Percentiles rank a stretch among this genome's conserved stretches.
These are phyloP conservation scores for Porpolomopsis calyptriformis DNA, from an alignment of 768 basidiomycete species.

Conservation along the genomic window DNA sequence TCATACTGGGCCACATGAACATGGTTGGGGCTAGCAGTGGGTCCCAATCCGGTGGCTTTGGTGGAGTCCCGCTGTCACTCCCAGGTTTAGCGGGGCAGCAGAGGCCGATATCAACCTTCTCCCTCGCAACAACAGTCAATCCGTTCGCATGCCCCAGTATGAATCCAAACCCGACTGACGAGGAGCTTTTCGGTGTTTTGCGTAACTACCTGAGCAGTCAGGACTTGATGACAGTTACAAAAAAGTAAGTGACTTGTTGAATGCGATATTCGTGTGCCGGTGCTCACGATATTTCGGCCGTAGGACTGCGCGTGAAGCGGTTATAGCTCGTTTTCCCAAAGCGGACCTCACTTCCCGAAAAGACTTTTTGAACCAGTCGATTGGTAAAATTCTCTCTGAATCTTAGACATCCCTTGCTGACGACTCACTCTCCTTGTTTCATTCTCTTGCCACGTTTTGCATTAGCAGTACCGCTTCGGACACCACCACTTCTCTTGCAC, in stretches of 20 bases:
- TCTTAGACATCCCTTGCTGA: constrained; percentile 37
- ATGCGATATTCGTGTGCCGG: constrained; percentile 1
- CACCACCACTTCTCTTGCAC: too few species aligned
- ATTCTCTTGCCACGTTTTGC: not conserved
- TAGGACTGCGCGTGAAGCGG: constrained; percentile 84
- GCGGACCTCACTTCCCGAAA: constrained; percentile 78
- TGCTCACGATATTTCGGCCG: constrained; percentile 6
- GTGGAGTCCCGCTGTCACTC: constrained; percentile 31
- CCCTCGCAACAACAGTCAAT: constrained; percentile 78
- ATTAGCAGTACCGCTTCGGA: not conserved
- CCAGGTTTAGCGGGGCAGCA: constrained; percentile 34
- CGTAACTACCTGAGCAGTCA: constrained; percentile 81
- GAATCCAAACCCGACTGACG: constrained; percentile 74
- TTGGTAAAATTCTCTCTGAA: constrained; percentile 86
- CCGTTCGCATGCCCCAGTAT: constrained; percentile 71
- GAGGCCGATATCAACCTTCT: constrained; percentile 82
- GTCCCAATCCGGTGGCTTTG: constrained; percentile 46
- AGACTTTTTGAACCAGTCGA: constrained; percentile 88
- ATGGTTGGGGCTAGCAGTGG: constrained; percentile 50
- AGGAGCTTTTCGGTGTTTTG: constrained; percentile 76
- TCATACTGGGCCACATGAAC: constrained; percentile 60
- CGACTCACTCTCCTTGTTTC: not conserved
- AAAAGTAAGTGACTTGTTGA: constrained; percentile 46
- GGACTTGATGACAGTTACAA: constrained; percentile 92
- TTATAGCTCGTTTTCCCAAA: constrained; percentile 84